Evolutionary conservation across 805 yeast genomes (phyloP), one percentile per base, ranked within the genome.

Genomic region (Yamadazyma phyllophila): DNA sequence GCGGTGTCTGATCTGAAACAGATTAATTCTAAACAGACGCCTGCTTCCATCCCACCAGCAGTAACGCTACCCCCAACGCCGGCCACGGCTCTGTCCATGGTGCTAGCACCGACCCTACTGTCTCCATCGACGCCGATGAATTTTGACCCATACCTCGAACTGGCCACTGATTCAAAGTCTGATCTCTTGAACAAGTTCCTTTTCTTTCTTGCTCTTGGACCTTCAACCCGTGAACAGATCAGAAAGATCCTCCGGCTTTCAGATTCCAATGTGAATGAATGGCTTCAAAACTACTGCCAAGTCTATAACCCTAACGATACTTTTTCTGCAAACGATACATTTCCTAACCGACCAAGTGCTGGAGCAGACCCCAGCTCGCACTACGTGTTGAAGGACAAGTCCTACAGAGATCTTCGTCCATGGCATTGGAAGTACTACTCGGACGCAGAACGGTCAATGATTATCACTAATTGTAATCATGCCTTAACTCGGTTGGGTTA

Each of bases 141-240:
- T 29, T 39, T 43, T 13, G 52, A 53, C 26, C 48, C 55, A 3
- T 56, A 47, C 41, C 29, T 45, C 12, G 48, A 50, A 13, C 33
- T 43, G 4, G 16, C 39, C 13, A 26, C 35, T 10, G 55, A 53
- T 26, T 17, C 50, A 17, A 32, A 46, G 12, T 13, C 41, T 1
- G 49, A 45, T 10, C 29, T 34, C 5, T 26, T 48, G 4, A 33
- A 43, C 13, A 69, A 74, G 42, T 62, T 78, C 32, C 53, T 76
- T 16, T 75, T 74, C 49, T 57, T 73, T 20, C 53, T 78, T 31
- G 78, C 83, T 1, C 57, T 78, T 35, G 82, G 80, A 1, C 81
- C 82, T 2, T 58, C 62, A 13, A 55, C 76, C 1, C 50, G 58
- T 1, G 52, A 56, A 15, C 20, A 36, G 30, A 24, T 49, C 14